Evolutionary conservation across 169 alveolate genomes (phyloP).

Genomic region (Cryptosporidium ryanae): DNA sequence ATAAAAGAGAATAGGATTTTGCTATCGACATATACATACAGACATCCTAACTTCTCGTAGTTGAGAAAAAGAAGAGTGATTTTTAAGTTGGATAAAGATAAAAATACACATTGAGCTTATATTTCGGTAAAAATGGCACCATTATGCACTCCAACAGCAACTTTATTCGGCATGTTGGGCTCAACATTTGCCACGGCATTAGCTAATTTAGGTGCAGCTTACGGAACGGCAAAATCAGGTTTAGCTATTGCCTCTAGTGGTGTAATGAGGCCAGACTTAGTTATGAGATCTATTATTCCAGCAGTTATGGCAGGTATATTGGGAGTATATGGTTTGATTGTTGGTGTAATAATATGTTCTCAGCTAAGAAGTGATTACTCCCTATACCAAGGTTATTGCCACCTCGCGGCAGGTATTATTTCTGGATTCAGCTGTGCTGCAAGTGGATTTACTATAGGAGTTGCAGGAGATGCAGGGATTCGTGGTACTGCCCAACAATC

Average conservation of each 20-base stretch:
- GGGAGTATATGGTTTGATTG: slow-evolving; percentile 91
- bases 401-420: slow-evolving; percentile 88
- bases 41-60: too few species aligned
- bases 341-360: slow-evolving; percentile 85
- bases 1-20: too few species aligned
- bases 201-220: slow-evolving; percentile 92
- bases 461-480: slow-evolving; percentile 91
- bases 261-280: slow-evolving; percentile 88
- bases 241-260: slow-evolving; percentile 91
- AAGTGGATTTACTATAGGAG: slow-evolving; percentile 90
- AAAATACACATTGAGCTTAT: neutral
- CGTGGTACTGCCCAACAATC: slow-evolving; percentile 88
- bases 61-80: too few species aligned
- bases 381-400: slow-evolving; percentile 84
- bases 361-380: slow-evolving; percentile 81
- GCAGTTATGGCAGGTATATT: slow-evolving; percentile 93
- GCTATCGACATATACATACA: too few species aligned
- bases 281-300: slow-evolving; percentile 89
- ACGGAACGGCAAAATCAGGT: slow-evolving; percentile 91
- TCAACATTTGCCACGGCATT: slow-evolving; percentile 86
- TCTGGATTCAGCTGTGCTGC: slow-evolving; percentile 89
- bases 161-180: slow-evolving; percentile 88
- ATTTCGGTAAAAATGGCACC: slow-evolving; percentile 54
- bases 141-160: slow-evolving; percentile 74
- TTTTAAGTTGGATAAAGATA: too few species aligned